Evolutionary conservation across 148 eudicot genomes (phyloP), one percentile per base, ranked within the genome.

Genomic region (Spergularia bocconei): DNA sequence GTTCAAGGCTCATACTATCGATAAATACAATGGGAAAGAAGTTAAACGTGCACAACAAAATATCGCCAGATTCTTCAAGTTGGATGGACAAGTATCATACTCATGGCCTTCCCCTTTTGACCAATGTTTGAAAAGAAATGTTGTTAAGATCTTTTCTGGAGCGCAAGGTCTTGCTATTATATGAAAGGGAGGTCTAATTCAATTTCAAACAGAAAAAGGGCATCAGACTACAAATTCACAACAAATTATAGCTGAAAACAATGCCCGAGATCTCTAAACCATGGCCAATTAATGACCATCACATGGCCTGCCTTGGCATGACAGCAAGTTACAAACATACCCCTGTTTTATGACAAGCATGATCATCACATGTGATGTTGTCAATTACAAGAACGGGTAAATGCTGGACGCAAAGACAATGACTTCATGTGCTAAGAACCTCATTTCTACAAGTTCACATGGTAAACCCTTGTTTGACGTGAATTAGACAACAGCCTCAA

Each of bases 201-300:
- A 61, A 17, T 59, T 44, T 68, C 56, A 11, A 55, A 50, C 19
- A 21, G 52, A 65, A 48, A 48, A 33, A 62, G 12, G 11, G 21
- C 19, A 29, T 17, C 15, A 14, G 23, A 41, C 3, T 6, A 7
- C 44, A 63, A 52, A 23, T 6, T 16, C 54, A 21, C 15, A 29
- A 66, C 10, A 17, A 71, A 57, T 12, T 13, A 50, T 51, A 13
- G 12, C 41, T 0, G 33, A 47, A 47, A 4, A 33, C 44, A 54
- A 41, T 36, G 38, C 25, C 12, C 10, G 7, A 41, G 11, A 58
- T 78, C 44, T 36, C 17, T 59, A 5, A 74, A 69, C 44, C 59
- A 23, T 52, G 11, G 57, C 17, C 5, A 66, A 59, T 58, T 5
- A 78, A 57, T 55, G 52, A 79, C 5, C 54, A 50, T 50, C 73